Base-by-base conservation (phyloP, 148 eudicot species). In the Persicaria maculosa region DNA sequence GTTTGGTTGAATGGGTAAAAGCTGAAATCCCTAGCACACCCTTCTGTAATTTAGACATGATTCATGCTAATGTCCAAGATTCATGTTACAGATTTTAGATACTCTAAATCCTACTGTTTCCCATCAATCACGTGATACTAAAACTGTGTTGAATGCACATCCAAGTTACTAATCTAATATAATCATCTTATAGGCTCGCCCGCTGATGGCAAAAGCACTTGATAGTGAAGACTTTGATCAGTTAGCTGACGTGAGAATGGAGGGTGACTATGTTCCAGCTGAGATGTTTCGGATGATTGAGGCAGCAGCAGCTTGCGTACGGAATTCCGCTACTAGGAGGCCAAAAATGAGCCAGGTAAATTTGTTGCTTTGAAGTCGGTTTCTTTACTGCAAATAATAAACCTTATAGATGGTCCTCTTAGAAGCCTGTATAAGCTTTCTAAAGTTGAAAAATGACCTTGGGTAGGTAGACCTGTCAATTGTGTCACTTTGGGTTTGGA, bases 1-100 rank as follows among this genome's bases (percentile, higher is more conserved):
- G 98, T 82, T 89, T 95, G 76, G 98, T 95, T 57, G 98, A 92
- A 88, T 95, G 98, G 98, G 98, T 95, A 80, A 86, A 88, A 74
- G 40, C 40, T 81, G 67, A 72, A 69, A 31, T 31, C 40, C n/a
- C n/a, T n/a, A n/a, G 40, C 40, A 31, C 40, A 31, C 40, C 40
- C 20, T 62, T 6, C 43, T 31, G 40, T 31, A 31, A 2, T 7
- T 15, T 1, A 14, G 7, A 54, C n/a, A 16, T 54, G 58, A 7
- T 8, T 57, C 31, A 6, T 17, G 12, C 11, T 19, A 17, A n/a
- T 17, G 7, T 17, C 2, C 36, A 58, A 31, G 3, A 31, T 31
- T 31, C 40, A 3, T 31, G 40, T 31, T 31, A 31, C 1, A 31
- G 40, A 31, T 31, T 31, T 31, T 31, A 31, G 40, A 31, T 31